phyloP scores from a whole-genome alignment of 345 rosid genomes.

The Clausena lansium region DNA sequence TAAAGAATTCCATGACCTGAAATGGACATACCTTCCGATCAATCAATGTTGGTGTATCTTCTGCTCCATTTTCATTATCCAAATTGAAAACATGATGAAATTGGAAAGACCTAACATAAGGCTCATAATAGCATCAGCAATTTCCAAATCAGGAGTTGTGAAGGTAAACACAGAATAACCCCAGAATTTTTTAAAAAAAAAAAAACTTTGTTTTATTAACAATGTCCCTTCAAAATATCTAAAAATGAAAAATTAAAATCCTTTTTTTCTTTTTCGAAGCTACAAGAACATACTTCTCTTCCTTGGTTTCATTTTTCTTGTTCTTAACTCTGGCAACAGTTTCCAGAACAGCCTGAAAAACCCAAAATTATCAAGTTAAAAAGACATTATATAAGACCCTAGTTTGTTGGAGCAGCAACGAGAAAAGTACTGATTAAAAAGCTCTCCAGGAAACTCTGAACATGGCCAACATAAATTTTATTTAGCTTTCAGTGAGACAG shows the following conservation, averaged over 20 bases:
- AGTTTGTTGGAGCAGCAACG: not conserved
- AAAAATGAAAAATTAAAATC: not conserved
- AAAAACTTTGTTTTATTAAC: not conserved
- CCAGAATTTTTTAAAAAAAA: not conserved
- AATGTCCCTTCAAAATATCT: not conserved
- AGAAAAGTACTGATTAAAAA: not conserved
- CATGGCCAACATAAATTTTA: not conserved
- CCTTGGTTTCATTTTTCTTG: constrained; percentile 88
- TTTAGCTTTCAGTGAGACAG: not conserved
- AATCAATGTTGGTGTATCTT: constrained; percentile 87
- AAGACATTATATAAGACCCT: not conserved
- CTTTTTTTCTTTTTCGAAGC: not conserved
- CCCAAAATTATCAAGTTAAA: constrained; percentile 10
- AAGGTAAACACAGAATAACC: constrained; percentile 7
- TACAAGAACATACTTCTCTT: constrained; percentile 65
- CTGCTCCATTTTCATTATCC: constrained; percentile 82
- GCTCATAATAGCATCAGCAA: constrained; percentile 30
- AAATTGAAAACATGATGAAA: constrained; percentile 78
- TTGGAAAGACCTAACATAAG: constrained; percentile 64
- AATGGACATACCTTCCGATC: constrained; percentile 67
- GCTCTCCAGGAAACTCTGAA: not conserved
- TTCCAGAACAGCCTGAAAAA: constrained; percentile 83
- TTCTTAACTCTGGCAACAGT: constrained; percentile 81
- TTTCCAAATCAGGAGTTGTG: constrained; percentile 13
- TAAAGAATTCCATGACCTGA: not conserved